Conservation (phyloP, 495 filamentous ascomycete genomes). For the Clavariopsis aquatica region DNA sequence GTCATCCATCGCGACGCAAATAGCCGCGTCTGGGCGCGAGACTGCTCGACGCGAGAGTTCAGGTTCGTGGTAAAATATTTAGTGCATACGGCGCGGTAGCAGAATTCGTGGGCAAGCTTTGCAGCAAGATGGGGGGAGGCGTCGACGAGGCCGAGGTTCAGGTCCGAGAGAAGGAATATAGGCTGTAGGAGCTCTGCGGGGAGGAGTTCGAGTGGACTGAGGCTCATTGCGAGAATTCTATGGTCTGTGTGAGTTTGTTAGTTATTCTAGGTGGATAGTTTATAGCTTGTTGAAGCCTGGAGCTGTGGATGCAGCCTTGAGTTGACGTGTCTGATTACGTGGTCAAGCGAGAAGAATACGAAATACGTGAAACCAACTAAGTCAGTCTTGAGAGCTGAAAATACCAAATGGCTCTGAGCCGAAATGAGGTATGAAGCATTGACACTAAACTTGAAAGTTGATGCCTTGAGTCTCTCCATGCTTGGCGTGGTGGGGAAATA, state of each 20-base stretch:
- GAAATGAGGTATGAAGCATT: too few species aligned
- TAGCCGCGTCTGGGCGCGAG: conserved; percentile 19
- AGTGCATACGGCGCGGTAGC: conserved; percentile 24
- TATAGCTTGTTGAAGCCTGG: conserved; percentile 18
- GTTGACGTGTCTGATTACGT: conserved; percentile 8
- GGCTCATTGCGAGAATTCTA: background rate
- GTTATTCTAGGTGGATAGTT: background rate
- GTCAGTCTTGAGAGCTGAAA: too few species aligned
- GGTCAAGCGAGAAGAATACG: background rate
- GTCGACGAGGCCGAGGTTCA: conserved; percentile 20
- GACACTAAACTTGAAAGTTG: too few species aligned
- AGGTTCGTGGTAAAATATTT: conserved; percentile 18
- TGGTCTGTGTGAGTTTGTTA: conserved; percentile 1
- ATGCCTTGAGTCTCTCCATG: too few species aligned
- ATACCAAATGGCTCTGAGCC: too few species aligned
- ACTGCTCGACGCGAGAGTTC: conserved; percentile 6
- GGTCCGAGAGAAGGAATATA: conserved; percentile 29
- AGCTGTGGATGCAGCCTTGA: conserved; percentile 10
- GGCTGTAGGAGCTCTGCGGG: conserved; percentile 31
- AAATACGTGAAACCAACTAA: background rate
- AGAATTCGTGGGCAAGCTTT: conserved; percentile 25
- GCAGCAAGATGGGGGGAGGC: conserved; percentile 28
- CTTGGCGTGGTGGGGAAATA: too few species aligned
- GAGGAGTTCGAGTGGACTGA: conserved; percentile 29
- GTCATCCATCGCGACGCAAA: conserved; percentile 33